Evolutionary conservation across 2,329 filamentous ascomycete genomes (phyloP).

Genomic region (Ambrosiella cleistominuta): DNA sequence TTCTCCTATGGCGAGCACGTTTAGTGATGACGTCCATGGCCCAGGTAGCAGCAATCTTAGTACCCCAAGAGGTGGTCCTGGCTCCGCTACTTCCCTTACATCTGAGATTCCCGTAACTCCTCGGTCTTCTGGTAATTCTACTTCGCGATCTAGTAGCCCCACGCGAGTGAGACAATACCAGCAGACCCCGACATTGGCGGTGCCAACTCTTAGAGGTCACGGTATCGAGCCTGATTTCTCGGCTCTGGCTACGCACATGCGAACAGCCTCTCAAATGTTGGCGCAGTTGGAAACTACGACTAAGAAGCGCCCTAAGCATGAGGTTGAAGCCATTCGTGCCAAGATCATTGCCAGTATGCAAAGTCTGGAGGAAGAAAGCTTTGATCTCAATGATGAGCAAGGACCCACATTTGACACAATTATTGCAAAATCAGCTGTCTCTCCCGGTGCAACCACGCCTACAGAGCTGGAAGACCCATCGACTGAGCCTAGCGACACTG

Average conservation of each 20-base stretch:
- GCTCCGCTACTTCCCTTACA: slow-evolving; percentile 32
- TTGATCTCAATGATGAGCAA: slow-evolving; percentile 54
- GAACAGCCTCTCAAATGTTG: slow-evolving; percentile 72
- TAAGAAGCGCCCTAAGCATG: slow-evolving; percentile 60
- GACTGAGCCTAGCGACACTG: slow-evolving; percentile 24
- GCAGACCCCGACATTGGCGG: slow-evolving; percentile 30
- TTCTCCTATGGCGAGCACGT: slow-evolving; percentile 47
- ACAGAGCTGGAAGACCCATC: slow-evolving; percentile 8
- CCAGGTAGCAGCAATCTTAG: not conserved
- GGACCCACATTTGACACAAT: slow-evolving; percentile 67
- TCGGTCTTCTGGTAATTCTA: slow-evolving; percentile 49
- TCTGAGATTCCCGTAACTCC: slow-evolving; percentile 39
- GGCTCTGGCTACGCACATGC: slow-evolving; percentile 71
- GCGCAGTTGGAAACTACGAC: slow-evolving; percentile 67
- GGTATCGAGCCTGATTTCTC: slow-evolving; percentile 63
- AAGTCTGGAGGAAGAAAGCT: slow-evolving; percentile 69
- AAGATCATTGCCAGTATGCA: slow-evolving; percentile 89
- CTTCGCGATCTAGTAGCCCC: slow-evolving; percentile 52
- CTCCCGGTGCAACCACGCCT: slow-evolving; percentile 21
- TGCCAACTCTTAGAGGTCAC: slow-evolving; percentile 21
- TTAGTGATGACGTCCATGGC: slow-evolving; percentile 28
- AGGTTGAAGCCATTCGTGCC: slow-evolving; percentile 67
- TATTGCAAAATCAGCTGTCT: slow-evolving; percentile 52
- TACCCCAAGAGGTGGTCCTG: slow-evolving; percentile 25
- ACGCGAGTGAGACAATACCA: slow-evolving; percentile 26